Conservation (phyloP, 2,329 filamentous ascomycete species). For the Cryphonectria radicalis region DNA sequence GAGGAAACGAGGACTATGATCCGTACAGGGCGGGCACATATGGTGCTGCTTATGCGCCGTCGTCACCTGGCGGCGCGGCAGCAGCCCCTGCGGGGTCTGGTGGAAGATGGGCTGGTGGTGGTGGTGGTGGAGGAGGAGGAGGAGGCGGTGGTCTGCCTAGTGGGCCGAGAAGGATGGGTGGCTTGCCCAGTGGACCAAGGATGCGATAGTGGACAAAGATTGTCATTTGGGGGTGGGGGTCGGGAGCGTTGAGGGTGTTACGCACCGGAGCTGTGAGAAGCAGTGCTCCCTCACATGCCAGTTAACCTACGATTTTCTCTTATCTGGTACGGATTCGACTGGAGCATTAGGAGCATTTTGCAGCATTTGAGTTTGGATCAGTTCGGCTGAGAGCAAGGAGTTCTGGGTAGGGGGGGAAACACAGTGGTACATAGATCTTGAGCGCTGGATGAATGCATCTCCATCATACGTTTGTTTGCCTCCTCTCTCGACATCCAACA, state of each 20-base stretch:
- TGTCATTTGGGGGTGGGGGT: too few species aligned
- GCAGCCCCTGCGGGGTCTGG: conserved; percentile 44
- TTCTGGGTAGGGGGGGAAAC: background rate
- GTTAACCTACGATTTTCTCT: background rate
- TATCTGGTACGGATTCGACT: background rate
- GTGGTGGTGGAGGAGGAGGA: background rate
- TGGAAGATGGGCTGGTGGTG: conserved; percentile 37
- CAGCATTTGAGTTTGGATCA: conserved; percentile 14
- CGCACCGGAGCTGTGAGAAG: background rate
- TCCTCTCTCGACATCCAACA: background rate
- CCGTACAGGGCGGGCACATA: conserved; percentile 15
- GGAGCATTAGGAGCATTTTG: conserved; percentile 12
- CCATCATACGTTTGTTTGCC: background rate
- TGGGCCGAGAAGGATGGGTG: conserved; percentile 46
- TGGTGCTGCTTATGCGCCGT: conserved; percentile 41
- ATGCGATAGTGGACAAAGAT: conserved; percentile 41
- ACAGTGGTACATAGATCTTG: conserved; percentile 4
- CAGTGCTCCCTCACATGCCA: background rate
- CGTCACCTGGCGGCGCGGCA: conserved; percentile 42
- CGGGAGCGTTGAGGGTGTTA: background rate
- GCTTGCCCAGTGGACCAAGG: conserved; percentile 42
- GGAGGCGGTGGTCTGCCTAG: conserved; percentile 48
- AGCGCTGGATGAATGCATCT: background rate
- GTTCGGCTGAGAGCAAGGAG: conserved; percentile 12
- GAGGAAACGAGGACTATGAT: conserved; percentile 33